phyloP scores from a whole-genome alignment of 352 stramenopile species.

The Proteromonas lacertae region DNA sequence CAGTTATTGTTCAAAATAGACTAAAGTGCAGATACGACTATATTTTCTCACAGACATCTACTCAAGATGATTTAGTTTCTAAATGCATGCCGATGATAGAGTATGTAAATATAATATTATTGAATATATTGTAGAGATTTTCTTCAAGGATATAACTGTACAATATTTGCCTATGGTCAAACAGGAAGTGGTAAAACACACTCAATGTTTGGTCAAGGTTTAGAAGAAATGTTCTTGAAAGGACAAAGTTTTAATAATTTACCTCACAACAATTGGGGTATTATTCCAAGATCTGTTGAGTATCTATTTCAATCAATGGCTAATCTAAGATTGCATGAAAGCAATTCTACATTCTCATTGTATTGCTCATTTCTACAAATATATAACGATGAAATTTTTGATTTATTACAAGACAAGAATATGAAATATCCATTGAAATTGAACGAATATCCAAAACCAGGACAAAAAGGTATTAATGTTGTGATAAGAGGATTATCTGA shows the following conservation, averaged over 20 bases:
- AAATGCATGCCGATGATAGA: too few species aligned
- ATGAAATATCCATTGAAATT: neutral
- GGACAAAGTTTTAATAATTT: neutral
- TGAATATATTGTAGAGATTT: too few species aligned
- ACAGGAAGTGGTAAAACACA: neutral
- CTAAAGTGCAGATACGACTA: too few species aligned
- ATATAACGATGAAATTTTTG: constrained; percentile 2
- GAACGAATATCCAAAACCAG: neutral
- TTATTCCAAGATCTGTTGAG: neutral
- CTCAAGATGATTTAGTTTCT: too few species aligned
- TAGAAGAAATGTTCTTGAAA: neutral
- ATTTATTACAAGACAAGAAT: neutral
- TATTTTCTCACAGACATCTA: too few species aligned
- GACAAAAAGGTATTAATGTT: neutral
- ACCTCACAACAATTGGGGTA: too few species aligned
- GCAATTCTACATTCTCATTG: neutral
- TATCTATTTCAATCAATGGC: neutral
- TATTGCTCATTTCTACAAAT: neutral
- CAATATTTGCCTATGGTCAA: too few species aligned
- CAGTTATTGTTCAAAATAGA: too few species aligned
- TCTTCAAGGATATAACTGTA: too few species aligned
- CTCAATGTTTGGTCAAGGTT: neutral
- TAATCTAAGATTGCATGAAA: neutral
- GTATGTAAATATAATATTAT: too few species aligned
- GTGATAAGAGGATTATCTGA: neutral